Evolutionary conservation across 1,284 basidiomycete genomes (phyloP).

Genomic region (Sanghuangporus baumii): DNA sequence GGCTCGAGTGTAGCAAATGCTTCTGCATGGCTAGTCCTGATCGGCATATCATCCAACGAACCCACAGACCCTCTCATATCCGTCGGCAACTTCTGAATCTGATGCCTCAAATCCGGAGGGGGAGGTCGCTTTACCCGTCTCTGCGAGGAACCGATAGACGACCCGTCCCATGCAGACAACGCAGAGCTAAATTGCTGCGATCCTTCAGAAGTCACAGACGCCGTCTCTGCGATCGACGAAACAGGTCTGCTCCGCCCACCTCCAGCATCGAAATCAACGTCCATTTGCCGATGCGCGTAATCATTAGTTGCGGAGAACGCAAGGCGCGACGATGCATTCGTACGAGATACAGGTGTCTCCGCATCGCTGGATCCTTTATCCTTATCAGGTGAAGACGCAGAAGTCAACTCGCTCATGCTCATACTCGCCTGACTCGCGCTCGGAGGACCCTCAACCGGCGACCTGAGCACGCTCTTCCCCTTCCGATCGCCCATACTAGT

Average conservation of each 20-base stretch:
- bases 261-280: background rate
- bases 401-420: background rate
- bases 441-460: slow-evolving; percentile 1
- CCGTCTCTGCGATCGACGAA: slow-evolving; percentile 10
- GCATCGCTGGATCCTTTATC: slow-evolving; percentile 1
- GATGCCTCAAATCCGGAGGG: slow-evolving; percentile 7
- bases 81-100: background rate
- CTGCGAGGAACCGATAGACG: slow-evolving; percentile 16
- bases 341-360: background rate
- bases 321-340: background rate
- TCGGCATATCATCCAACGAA: slow-evolving; percentile 28
- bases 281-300: background rate
- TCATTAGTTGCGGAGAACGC: background rate
- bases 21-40: slow-evolving; percentile 66
- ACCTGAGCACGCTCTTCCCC: slow-evolving; percentile 20
- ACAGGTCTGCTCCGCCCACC: background rate
- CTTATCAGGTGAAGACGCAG: background rate
- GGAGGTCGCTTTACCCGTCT: background rate
- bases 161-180: slow-evolving; percentile 15
- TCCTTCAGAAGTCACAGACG: slow-evolving; percentile 11
- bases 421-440: slow-evolving; percentile 4
- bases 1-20: slow-evolving; percentile 67
- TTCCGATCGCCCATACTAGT: slow-evolving; percentile 14
- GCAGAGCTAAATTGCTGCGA: slow-evolving; percentile 17
- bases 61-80: slow-evolving; percentile 11